Evolutionary conservation across 176 grass and related monocot genomes (phyloP), one percentile per base, ranked within the genome.

Genomic region (Rhipidocladum racemiflorum): DNA sequence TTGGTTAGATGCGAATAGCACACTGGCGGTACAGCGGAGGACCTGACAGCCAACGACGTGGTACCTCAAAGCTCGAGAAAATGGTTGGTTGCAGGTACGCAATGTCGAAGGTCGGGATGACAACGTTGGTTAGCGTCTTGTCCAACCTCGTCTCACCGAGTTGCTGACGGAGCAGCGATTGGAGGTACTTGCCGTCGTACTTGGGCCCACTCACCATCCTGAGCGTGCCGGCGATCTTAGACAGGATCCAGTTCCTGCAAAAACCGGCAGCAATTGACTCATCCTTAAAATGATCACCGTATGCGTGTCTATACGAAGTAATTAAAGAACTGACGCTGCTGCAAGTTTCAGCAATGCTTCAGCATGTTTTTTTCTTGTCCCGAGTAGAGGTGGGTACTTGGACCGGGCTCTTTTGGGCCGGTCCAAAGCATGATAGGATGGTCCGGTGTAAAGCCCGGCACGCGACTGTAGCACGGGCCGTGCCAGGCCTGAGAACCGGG

Each of bases 61-160:
- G 10, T 88, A 92, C 94, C 81, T 90, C 75, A n/a, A 93, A 89
- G 84, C 60, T 91, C 3, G 94, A 97, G 74, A 97, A 97, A 28
- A 97, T 89, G 0, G 81, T 83, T 2, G 94, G 94, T 16, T 93
- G 86, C 53, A 93, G 57, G 36, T 80, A 53, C 7, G 46, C 54
- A 27, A 97, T 83, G 34, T 93, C 94, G 35, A 93, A 97, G 55
- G 94, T 80, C 0, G 91, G 94, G 70, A 97, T 93, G 18, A 93
- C 65, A 28, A 92, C 66, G 7, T 83, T 89, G 1, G 93, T 92
- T 12, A 96, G 51, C 17, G 86, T 71, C 24, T 53, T 50, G 67
- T 81, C 72, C 30, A 96, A 11, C 88, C 27, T 90, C 16, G 28
- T 42, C 35, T 96, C 67, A 5, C 85, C 86, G 2, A 96, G 72